phyloP scores from a whole-genome alignment of 2,329 filamentous ascomycete species.

The Microcyclospora pomicola region DNA sequence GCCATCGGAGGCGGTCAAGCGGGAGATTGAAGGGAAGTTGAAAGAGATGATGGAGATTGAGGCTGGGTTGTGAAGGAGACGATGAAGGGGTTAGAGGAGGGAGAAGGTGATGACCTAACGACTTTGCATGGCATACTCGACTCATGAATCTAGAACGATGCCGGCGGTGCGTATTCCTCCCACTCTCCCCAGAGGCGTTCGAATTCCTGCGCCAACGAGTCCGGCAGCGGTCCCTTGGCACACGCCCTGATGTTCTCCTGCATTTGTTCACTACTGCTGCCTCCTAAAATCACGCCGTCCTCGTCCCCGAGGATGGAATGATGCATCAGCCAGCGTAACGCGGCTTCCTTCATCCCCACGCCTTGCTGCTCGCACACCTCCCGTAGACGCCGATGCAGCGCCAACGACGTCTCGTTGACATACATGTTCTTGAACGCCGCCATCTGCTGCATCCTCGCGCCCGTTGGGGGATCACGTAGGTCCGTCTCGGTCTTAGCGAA shows the following conservation, averaged over 20 bases:
- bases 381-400: slow-evolving; percentile 28
- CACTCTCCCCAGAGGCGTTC: slow-evolving; percentile 8
- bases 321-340: slow-evolving; percentile 33
- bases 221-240: slow-evolving; percentile 14
- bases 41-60: slow-evolving; percentile 29
- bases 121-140: no score
- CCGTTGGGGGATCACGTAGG: slow-evolving; percentile 16
- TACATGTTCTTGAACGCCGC: slow-evolving; percentile 26
- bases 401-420: slow-evolving; percentile 30
- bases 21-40: slow-evolving; percentile 29
- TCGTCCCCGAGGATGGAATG: slow-evolving; percentile 26
- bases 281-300: slow-evolving; percentile 29
- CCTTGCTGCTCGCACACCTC: slow-evolving; percentile 23
- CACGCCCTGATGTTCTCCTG: slow-evolving; percentile 18
- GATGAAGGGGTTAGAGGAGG: background rate
- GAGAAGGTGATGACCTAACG: no score
- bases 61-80: slow-evolving; percentile 13
- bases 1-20: slow-evolving; percentile 30
- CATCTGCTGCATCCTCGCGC: slow-evolving; percentile 17
- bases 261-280: slow-evolving; percentile 20
- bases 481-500: slow-evolving; percentile 28
- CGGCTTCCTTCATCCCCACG: slow-evolving; percentile 29
- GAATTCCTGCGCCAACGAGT: slow-evolving; percentile 11
- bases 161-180: no score
- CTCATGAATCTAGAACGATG: no score